These are phyloP conservation scores for Hypomyces rosellus DNA, from an alignment of 2,329 filamentous ascomycete genomes.

Conservation along the genomic window DNA sequence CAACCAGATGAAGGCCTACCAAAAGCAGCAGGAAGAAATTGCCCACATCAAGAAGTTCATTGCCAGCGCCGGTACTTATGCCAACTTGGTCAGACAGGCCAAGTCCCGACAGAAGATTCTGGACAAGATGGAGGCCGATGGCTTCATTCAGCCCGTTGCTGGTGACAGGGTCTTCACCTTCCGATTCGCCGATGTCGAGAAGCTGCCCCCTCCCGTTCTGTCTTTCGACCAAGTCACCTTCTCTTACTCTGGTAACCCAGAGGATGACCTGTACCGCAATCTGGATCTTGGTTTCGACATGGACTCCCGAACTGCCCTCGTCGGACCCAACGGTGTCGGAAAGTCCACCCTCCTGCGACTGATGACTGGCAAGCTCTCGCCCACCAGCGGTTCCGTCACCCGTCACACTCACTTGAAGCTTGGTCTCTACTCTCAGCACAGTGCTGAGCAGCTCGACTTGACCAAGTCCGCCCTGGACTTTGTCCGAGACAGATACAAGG, in stretches of 20 bases:
- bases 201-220: conserved; percentile 94
- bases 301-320: conserved; percentile 95
- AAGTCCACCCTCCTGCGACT: conserved; percentile 94
- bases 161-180: conserved; percentile 90
- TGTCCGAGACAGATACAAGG: conserved; percentile 86
- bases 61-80: conserved; percentile 97
- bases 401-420: conserved; percentile 98
- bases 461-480: conserved; percentile 98
- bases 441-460: conserved; percentile 93
- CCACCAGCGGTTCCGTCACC: conserved; percentile 73
- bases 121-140: conserved; percentile 99
- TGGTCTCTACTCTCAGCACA: conserved; percentile 97
- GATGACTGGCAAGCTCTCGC: conserved; percentile 91
- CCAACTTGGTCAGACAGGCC: conserved; percentile 97
- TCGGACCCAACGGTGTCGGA: conserved; percentile 97
- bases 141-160: conserved; percentile 88
- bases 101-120: conserved; percentile 99
- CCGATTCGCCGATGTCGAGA: conserved; percentile 97
- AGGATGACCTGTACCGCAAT: conserved; percentile 93
- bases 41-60: conserved; percentile 99
- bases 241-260: conserved; percentile 84
- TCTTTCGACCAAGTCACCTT: conserved; percentile 97
- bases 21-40: conserved; percentile 99
- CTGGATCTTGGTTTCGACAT: conserved; percentile 98
- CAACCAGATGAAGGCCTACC: conserved; percentile 98